phyloP scores from a whole-genome alignment of 2,329 filamentous ascomycete species.

The Zelopaecilomyces penicillatus region DNA sequence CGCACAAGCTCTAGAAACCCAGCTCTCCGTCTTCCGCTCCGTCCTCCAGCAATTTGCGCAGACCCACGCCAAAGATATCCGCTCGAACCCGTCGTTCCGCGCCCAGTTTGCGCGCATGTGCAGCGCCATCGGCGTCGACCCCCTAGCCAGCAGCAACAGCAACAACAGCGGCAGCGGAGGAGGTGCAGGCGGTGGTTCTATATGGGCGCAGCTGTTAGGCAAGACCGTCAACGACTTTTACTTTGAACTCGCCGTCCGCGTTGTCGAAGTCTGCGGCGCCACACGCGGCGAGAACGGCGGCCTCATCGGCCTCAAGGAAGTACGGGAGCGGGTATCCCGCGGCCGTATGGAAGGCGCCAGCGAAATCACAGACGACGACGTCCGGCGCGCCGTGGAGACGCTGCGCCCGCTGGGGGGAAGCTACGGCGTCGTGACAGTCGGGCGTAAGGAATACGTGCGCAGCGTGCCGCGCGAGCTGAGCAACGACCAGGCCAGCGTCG shows the following conservation, averaged over 20 bases:
- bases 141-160: constrained; percentile 52
- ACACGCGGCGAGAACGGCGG: constrained; percentile 89
- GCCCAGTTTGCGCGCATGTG: constrained; percentile 99
- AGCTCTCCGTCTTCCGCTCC: constrained; percentile 92
- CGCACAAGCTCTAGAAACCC: constrained; percentile 77
- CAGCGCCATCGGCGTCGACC: constrained; percentile 91
- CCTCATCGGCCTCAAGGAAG: constrained; percentile 74
- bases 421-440: constrained; percentile 77
- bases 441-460: constrained; percentile 77
- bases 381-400: constrained; percentile 79
- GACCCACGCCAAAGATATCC: constrained; percentile 92
- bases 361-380: constrained; percentile 84
- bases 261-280: constrained; percentile 84
- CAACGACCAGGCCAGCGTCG: constrained; percentile 82
- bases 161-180: constrained; percentile 28
- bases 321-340: constrained; percentile 64
- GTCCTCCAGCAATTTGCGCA: constrained; percentile 90
- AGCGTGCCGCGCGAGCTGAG: constrained; percentile 94
- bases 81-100: constrained; percentile 87
- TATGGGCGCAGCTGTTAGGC: constrained; percentile 90
- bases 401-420: constrained; percentile 81
- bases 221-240: constrained; percentile 96
- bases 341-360: constrained; percentile 68
- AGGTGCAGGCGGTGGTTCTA: constrained; percentile 54
- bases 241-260: constrained; percentile 90